Percentiles rank a stretch among this genome's conserved stretches.
Conservation (phyloP, 768 basidiomycete genomes). For the Termitomyces sp. region DNA sequence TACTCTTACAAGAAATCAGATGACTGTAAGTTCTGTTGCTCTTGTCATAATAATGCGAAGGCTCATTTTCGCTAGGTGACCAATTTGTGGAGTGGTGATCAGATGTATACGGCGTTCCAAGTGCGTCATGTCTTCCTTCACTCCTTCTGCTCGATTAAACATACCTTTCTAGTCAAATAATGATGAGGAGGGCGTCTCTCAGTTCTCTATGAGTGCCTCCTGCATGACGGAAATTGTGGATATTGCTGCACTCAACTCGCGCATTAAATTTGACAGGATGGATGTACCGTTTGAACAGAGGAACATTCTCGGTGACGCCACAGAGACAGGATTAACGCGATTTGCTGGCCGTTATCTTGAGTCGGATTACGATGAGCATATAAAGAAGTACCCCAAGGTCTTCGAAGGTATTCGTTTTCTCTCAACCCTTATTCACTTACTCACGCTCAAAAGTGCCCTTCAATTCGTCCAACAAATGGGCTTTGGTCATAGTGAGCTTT, state of each 20-base stretch:
- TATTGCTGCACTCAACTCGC: constrained; percentile 62
- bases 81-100: constrained; percentile 60
- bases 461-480: constrained; percentile 75
- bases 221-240: constrained; percentile 69
- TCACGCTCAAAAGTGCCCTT: constrained; percentile 46
- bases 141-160: not conserved
- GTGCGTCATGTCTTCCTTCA: constrained; percentile 19
- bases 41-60: not conserved
- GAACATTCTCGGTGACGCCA: constrained; percentile 67
- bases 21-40: constrained; percentile 43
- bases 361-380: constrained; percentile 49
- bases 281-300: constrained; percentile 62
- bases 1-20: constrained; percentile 67
- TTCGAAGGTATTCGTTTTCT: constrained; percentile 43
- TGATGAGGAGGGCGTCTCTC: constrained; percentile 48
- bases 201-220: constrained; percentile 45
- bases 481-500: constrained; percentile 55
- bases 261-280: constrained; percentile 64
- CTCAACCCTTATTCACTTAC: not conserved
- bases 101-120: constrained; percentile 66
- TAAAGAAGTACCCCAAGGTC: constrained; percentile 50
- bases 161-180: constrained; percentile 50
- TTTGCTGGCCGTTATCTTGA: constrained; percentile 56
- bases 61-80: constrained; percentile 37
- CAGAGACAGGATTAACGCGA: constrained; percentile 67